phyloP scores from a whole-genome alignment of 768 basidiomycete species.

The Daedalea quercina region DNA sequence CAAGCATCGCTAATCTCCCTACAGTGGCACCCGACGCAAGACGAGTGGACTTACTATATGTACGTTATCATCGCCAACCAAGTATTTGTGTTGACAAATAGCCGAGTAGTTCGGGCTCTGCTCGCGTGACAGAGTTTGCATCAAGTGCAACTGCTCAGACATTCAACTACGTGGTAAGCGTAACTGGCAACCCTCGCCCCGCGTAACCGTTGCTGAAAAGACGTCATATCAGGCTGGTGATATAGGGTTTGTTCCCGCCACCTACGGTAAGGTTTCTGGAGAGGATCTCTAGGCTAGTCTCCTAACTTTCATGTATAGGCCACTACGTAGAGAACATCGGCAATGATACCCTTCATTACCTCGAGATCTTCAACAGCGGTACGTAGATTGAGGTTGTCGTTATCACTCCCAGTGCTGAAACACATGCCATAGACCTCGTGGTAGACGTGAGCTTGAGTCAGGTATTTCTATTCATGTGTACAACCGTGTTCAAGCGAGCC shows the following conservation, averaged over 20 bases:
- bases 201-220: background rate
- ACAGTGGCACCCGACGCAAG: slow-evolving; percentile 47
- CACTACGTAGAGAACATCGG: slow-evolving; percentile 35
- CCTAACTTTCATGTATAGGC: slow-evolving; percentile 7
- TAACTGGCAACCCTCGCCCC: no score
- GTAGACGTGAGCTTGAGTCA: slow-evolving; percentile 36
- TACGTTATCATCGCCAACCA: slow-evolving; percentile 1
- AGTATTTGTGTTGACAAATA: background rate
- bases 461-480: slow-evolving; percentile 19
- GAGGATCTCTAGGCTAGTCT: background rate
- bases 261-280: slow-evolving; percentile 33
- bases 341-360: slow-evolving; percentile 28
- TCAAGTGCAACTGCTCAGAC: slow-evolving; percentile 44
- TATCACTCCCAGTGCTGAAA: background rate
- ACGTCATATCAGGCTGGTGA: slow-evolving; percentile 11
- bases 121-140: slow-evolving; percentile 51
- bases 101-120: slow-evolving; percentile 29
- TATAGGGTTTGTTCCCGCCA: slow-evolving; percentile 47
- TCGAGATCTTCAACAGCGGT: slow-evolving; percentile 31
- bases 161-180: slow-evolving; percentile 45
- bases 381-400: background rate
- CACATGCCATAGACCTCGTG: slow-evolving; percentile 9
- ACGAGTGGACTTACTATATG: slow-evolving; percentile 38
- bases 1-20: background rate
- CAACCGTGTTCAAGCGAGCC: no score